Conservation (phyloP, 352 stramenopile species). For the Pythium diclinum region DNA sequence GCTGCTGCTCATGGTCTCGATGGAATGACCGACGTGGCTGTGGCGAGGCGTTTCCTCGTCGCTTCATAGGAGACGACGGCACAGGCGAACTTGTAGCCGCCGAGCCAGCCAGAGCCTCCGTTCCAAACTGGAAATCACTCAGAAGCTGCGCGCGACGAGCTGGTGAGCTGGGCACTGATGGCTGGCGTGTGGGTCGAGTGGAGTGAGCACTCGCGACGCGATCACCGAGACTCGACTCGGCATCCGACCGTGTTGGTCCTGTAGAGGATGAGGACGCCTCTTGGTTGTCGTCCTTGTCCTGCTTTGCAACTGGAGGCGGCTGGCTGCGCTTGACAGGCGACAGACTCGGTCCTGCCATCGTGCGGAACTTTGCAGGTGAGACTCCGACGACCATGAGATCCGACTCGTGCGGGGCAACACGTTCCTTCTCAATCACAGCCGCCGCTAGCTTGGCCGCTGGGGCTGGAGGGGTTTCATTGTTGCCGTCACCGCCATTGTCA, state of each 20-base stretch:
- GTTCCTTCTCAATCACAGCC: not conserved
- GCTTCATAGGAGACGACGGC: slow-evolving; percentile 28
- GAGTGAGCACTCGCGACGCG: slow-evolving; percentile 23
- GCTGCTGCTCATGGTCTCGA: slow-evolving; percentile 26
- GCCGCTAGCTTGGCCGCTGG: not conserved
- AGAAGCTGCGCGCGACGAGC: slow-evolving; percentile 26
- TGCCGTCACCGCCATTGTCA: not conserved
- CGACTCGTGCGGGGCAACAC: slow-evolving; percentile 18
- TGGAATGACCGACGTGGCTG: slow-evolving; percentile 27
- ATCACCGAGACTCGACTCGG: slow-evolving; percentile 18
- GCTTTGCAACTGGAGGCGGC: slow-evolving; percentile 4
- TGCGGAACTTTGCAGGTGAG: slow-evolving; percentile 34
- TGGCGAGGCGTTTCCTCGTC: slow-evolving; percentile 14
- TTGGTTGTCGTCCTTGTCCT: slow-evolving; percentile 11
- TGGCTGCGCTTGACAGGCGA: slow-evolving; percentile 31
- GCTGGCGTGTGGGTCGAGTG: slow-evolving; percentile 15
- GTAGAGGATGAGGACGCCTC: not conserved
- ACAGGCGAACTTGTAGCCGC: slow-evolving; percentile 8
- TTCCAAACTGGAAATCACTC: slow-evolving; percentile 41
- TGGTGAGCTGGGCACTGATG: slow-evolving; percentile 10
- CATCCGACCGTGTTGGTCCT: slow-evolving; percentile 12
- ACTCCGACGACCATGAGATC: slow-evolving; percentile 41
- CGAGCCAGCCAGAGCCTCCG: slow-evolving; percentile 10
- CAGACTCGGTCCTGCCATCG: slow-evolving; percentile 3
- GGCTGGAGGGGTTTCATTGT: slow-evolving; percentile 23